Conservation (phyloP, 768 basidiomycete species). For the Suillus weaverae region DNA sequence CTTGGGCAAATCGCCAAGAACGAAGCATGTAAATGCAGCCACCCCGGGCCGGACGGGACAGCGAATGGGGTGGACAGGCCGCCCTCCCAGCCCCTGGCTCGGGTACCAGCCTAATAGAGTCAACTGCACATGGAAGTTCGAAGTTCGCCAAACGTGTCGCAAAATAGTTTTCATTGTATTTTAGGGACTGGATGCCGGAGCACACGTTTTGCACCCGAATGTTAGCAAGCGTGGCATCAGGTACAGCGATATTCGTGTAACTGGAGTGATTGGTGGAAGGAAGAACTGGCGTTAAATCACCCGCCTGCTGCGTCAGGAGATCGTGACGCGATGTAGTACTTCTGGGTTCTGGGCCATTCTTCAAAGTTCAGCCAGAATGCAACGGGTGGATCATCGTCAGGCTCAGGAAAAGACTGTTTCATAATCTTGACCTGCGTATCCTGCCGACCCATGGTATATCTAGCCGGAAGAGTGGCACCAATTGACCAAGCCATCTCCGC, state of each 20-base stretch:
- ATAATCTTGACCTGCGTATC: conserved; percentile 11
- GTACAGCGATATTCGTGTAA: too few relatives aligned
- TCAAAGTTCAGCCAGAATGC: conserved; percentile 25
- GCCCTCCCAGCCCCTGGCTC: conserved; percentile 7
- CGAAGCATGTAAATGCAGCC: conserved; percentile 24
- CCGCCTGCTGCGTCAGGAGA: conserved; percentile 14
- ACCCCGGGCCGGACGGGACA: not conserved
- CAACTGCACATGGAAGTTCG: conserved; percentile 10
- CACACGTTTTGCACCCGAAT: too few relatives aligned
- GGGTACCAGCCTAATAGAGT: conserved; percentile 19
- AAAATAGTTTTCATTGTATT: conserved; percentile 21
- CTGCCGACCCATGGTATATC: conserved; percentile 19
- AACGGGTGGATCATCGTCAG: conserved; percentile 17
- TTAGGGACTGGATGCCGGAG: not conserved
- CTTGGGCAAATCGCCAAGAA: conserved; percentile 20
- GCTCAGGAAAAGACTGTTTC: conserved; percentile 24
- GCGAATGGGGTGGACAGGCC: too few relatives aligned
- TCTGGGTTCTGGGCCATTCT: conserved; percentile 21
- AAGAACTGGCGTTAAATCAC: not conserved
- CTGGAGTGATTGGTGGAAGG: not conserved
- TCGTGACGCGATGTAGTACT: conserved; percentile 20
- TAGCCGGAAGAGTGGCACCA: conserved; percentile 38
- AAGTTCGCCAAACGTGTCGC: not conserved
- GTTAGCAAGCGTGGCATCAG: too few relatives aligned
- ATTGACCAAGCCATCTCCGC: conserved; percentile 28